These are phyloP conservation scores for Trypanosoma mega DNA, from an alignment of 208 protist species.

Conservation along the genomic window DNA sequence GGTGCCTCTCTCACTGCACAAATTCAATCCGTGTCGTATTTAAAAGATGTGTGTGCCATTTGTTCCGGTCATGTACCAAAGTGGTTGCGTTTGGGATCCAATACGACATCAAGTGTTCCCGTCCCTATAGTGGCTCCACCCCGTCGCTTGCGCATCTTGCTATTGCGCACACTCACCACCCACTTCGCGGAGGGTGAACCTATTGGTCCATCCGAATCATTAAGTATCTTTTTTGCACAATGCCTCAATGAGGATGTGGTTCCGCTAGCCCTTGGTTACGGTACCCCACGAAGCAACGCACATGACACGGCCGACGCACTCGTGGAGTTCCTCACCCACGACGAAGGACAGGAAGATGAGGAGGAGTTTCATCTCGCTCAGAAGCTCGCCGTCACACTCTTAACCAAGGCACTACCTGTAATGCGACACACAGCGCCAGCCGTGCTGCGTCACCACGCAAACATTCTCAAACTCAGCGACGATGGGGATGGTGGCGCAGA, in stretches of 20 bases:
- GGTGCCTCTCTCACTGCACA: conserved; percentile 35
- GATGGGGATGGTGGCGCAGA: conserved; percentile 11
- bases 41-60: conserved; percentile 64
- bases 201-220: conserved; percentile 9
- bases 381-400: conserved; percentile 24
- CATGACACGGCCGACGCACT: conserved; percentile 6
- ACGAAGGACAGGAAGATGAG: conserved; percentile 17
- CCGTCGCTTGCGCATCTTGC: conserved; percentile 37
- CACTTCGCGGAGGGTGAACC: conserved; percentile 29
- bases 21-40: conserved; percentile 52
- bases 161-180: conserved; percentile 31
- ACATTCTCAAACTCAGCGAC: conserved; percentile 25
- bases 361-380: conserved; percentile 39
- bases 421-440: conserved; percentile 31
- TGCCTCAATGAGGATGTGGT: conserved; percentile 47
- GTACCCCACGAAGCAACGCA: conserved; percentile 1
- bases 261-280: conserved; percentile 18
- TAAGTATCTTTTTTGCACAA: conserved; percentile 33
- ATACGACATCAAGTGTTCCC: not conserved
- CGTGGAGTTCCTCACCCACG: conserved; percentile 21
- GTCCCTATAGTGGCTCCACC: not conserved
- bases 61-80: conserved; percentile 21
- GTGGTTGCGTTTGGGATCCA: conserved; percentile 28
- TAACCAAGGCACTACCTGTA: conserved; percentile 23
- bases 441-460: conserved; percentile 33